Conservation (phyloP, 2,329 filamentous ascomycete species). For the Hypoxylon sp. region DNA sequence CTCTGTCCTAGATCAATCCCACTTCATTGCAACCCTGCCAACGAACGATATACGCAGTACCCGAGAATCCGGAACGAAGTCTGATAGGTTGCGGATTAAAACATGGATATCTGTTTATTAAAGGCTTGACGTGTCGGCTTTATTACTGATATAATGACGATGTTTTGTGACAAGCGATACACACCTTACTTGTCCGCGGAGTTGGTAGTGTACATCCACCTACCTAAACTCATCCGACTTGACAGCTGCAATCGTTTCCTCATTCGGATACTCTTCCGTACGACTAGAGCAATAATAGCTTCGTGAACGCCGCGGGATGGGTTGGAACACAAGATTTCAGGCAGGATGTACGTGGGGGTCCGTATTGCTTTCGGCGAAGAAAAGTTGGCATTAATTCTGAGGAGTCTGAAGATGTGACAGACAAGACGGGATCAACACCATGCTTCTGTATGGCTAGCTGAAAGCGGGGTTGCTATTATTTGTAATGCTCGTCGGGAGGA, state of each 20-base stretch:
- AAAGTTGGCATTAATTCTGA: constrained; percentile 1
- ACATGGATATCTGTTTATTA: constrained; percentile 30
- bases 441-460: constrained; percentile 10
- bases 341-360: constrained; percentile 18
- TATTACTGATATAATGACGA: constrained; percentile 11
- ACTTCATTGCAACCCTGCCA: constrained; percentile 16
- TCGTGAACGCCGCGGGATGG: constrained; percentile 8
- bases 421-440: constrained; percentile 2
- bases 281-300: not conserved
- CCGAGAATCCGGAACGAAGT: constrained; percentile 25
- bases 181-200: constrained; percentile 15
- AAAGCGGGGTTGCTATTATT: constrained; percentile 18
- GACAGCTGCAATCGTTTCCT: not conserved
- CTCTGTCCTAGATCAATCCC: constrained; percentile 4
- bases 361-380: not conserved
- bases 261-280: constrained; percentile 3
- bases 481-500: not conserved
- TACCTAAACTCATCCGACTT: constrained; percentile 7
- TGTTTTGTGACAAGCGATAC: constrained; percentile 1
- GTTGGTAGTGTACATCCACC: constrained; percentile 6
- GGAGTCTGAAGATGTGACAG: constrained; percentile 11
- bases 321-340: not conserved
- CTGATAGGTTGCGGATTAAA: constrained; percentile 18
- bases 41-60: constrained; percentile 2
- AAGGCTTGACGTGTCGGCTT: constrained; percentile 26